phyloP scores from a whole-genome alignment of 345 rosid species.

The Gossypium sturtianum region DNA sequence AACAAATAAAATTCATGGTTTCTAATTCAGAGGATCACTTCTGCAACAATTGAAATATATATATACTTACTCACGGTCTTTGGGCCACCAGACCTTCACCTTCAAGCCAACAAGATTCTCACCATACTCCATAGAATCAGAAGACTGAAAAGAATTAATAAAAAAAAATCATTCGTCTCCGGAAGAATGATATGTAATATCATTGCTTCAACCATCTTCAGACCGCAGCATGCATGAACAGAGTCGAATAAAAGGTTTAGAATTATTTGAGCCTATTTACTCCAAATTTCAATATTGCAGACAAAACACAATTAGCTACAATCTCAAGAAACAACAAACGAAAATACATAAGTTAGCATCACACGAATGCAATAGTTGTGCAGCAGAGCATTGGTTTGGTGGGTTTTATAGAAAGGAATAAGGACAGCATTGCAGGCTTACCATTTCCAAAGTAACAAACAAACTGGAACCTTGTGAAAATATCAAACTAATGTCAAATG shows the following conservation, averaged over 20 bases:
- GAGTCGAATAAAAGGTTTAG: background rate
- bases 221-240: background rate
- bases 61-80: conserved; percentile 52
- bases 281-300: background rate
- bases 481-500: background rate
- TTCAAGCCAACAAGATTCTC: conserved; percentile 61
- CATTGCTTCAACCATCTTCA: background rate
- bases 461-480: background rate
- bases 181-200: background rate
- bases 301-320: background rate
- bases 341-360: background rate
- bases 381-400: background rate
- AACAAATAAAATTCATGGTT: background rate
- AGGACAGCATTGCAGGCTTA: background rate
- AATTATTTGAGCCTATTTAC: background rate
- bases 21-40: background rate
- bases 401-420: background rate
- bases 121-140: conserved; percentile 39
- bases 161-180: background rate
- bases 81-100: conserved; percentile 96
- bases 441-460: background rate
- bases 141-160: conserved; percentile 36
- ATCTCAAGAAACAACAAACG: background rate
- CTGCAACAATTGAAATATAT: background rate
- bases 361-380: background rate